Evolutionary conservation across 306 rosid species (phyloP), one percentile per base, ranked within the genome.

Genomic region (Trifolium pratense): DNA sequence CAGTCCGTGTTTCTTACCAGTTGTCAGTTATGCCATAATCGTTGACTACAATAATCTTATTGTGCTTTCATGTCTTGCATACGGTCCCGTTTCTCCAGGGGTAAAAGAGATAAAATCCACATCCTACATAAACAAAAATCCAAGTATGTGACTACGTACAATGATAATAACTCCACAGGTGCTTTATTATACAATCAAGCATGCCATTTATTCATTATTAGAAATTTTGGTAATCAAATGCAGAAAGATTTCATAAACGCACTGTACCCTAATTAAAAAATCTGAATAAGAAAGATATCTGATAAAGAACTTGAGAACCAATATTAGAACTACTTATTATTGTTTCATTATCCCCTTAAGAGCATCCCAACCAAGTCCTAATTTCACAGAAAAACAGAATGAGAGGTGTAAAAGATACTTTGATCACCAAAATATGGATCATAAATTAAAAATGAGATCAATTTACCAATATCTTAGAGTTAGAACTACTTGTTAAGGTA

Each of bases 41-140:
- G 31, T 13, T 73, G 72, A 69, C 81, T 61, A 13, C 29, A 55
- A 68, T 70, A 75, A 73, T 67, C 69, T 83, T 78, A 88, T 53
- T 71, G 84, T 17, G 61, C 75, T 76, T 91, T 93, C 68, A 58
- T 77, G 62, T 81, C 82, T 70, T 86, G 82, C 26, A 42, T 66
- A 61, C 34, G 75, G 77, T 84, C 84, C 65, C 57, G 64, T 29
- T 84, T 75, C 61, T 82, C 81, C 73, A 39, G 26, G 7, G 89
- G 87, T 59, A 91, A 82, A 52, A 85, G 78, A 53, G 91, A 87
- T 82, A 93, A 78, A 39, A 89, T 66, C 87, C 87, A 70, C 94
- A 91, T 60, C 90, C 98, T 93, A 70, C 81, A 76, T 37, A 73
- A 70, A 74, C 56, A 60, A 36, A 76, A 70, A 81, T 34, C 77